phyloP scores from a whole-genome alignment of 352 stramenopile species.

The Globisporangium nunn region DNA sequence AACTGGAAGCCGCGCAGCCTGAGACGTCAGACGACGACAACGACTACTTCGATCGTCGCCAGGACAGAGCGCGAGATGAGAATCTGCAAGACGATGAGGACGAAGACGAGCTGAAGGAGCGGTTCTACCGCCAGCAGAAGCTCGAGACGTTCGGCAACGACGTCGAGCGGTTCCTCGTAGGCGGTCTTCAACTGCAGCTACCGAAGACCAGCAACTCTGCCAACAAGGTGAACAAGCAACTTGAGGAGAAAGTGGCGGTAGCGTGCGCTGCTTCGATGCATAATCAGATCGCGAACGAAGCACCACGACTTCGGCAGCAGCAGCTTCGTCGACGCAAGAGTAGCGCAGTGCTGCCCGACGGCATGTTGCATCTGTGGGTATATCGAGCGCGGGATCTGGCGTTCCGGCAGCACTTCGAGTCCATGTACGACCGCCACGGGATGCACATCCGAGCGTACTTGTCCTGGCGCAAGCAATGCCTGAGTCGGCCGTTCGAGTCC shows the following conservation, averaged over 20 bases:
- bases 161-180: conserved; percentile 9
- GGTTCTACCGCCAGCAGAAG: conserved; percentile 12
- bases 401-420: conserved; percentile 30
- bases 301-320: not conserved
- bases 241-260: not conserved
- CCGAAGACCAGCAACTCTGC: not conserved
- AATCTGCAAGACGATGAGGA: conserved; percentile 4
- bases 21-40: not conserved
- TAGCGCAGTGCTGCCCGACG: conserved; percentile 17
- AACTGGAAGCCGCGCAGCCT: not conserved
- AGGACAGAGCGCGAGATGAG: not conserved
- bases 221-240: not conserved
- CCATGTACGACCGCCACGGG: conserved; percentile 40
- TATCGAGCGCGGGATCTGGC: conserved; percentile 41
- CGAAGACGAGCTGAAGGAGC: conserved; percentile 7
- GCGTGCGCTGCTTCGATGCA: not conserved
- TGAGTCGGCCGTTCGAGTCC: conserved; percentile 37
- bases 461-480: conserved; percentile 8
- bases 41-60: not conserved
- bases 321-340: conserved; percentile 4
- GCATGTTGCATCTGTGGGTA: conserved; percentile 39
- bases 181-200: conserved; percentile 2
- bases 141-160: conserved; percentile 2
- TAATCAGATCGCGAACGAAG: not conserved
- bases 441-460: conserved; percentile 35